Base-by-base conservation (phyloP, 495 filamentous ascomycete species). In the Xylaria longipes region DNA sequence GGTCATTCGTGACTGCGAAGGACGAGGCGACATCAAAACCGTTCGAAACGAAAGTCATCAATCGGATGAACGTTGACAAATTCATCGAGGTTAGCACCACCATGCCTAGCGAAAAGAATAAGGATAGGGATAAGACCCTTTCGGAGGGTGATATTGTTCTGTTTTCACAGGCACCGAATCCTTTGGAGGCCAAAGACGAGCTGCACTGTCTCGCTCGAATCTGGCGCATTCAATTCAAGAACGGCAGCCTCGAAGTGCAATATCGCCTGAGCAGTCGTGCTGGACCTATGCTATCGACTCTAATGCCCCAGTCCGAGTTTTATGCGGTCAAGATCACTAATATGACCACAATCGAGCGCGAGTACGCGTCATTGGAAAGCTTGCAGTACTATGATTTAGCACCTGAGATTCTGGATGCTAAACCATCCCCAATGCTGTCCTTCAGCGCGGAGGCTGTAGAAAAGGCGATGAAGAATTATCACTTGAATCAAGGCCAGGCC, bases 301-400 rank as follows among this genome's bases (percentile, higher is more conserved):
- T 89, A 72, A 87, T 84, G 72, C 83, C 83, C 65, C 77, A 79
- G 75, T 81, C 86, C 15, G 89, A 89, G n/a, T 85, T 96, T 0
- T 88, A 86, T 74, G 92, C 87, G n/a, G 86, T 91, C 58, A 96
- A 94, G 74, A 87, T 97, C 74, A 92, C 90, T 70, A 97, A 93
- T 52, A 90, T 98, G 82, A 95, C 90, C 14, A 94, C 96, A 0
- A 89, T 98, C 48, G 97, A 99, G 81, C 91, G 96, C 75, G 96
- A 99, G 81, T 99, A 94, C 81, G 95, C 93, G 61, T 93, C 97
- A 8, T 80, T 99, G 39, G 90, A 93, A 81, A 94, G 92, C 75
- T 81, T 99, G 66, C 90, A 97, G 77, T 98, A 96, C 78, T 98
- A 97, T 71, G 96, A 99, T 81, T 86, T 99, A 52, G 95, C 94